Evolutionary conservation across 352 stramenopile genomes (phyloP).

Genomic region (Globisporangium camurandrum): DNA sequence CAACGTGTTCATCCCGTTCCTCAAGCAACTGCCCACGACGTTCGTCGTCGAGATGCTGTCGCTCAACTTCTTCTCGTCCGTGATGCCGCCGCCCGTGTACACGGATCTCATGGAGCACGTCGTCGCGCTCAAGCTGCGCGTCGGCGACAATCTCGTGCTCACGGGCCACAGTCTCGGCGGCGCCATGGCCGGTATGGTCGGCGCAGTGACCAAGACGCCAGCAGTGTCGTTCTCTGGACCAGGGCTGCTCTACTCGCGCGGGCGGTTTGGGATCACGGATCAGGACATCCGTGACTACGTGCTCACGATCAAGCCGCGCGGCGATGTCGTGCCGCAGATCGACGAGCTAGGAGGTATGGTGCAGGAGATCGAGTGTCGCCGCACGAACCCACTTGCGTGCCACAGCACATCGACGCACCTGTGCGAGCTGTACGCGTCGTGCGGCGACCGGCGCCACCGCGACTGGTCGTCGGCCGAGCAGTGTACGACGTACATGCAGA

Average conservation of each 20-base stretch:
- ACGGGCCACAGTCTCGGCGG: conserved; percentile 81
- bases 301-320: conserved; percentile 74
- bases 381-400: conserved; percentile 68
- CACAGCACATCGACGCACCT: conserved; percentile 81
- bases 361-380: conserved; percentile 83
- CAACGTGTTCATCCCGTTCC: conserved; percentile 80
- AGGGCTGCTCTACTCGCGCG: conserved; percentile 69
- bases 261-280: conserved; percentile 66
- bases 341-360: conserved; percentile 80
- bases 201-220: conserved; percentile 72
- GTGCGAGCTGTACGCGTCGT: conserved; percentile 78
- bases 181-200: conserved; percentile 79
- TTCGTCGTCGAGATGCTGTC: conserved; percentile 84
- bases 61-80: conserved; percentile 52
- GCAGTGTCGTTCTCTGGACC: conserved; percentile 80
- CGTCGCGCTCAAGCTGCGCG: conserved; percentile 37
- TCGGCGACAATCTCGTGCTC: conserved; percentile 68
- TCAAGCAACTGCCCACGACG: conserved; percentile 69
- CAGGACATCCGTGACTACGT: conserved; percentile 78
- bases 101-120: conserved; percentile 64
- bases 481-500: conserved; percentile 58
- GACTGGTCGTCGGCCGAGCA: conserved; percentile 74
- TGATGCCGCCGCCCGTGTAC: conserved; percentile 82
- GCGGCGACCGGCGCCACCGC: conserved; percentile 65
- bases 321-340: conserved; percentile 75